phyloP scores from a whole-genome alignment of 2,329 filamentous ascomycete genomes.

The Colletotrichum neosansevieriae region DNA sequence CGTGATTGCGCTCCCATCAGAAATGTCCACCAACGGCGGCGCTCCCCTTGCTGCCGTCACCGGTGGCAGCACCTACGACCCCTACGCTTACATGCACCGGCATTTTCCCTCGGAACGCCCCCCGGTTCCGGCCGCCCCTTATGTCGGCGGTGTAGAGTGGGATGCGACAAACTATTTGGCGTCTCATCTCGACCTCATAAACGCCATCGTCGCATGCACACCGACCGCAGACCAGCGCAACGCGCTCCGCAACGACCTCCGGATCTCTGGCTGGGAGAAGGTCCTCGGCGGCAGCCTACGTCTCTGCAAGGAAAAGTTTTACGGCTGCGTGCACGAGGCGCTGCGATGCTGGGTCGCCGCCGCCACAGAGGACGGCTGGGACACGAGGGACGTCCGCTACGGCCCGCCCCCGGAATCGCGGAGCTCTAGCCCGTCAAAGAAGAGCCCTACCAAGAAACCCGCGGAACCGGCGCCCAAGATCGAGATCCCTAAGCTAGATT shows the following conservation, averaged over 20 bases:
- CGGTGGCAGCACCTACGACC: constrained; percentile 49
- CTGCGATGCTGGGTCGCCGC: constrained; percentile 92
- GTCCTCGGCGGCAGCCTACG: constrained; percentile 86
- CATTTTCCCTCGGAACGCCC: constrained; percentile 89
- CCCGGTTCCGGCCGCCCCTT: constrained; percentile 92
- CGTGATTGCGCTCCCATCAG: constrained; percentile 76
- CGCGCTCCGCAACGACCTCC: constrained; percentile 79
- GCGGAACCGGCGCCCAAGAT: constrained; percentile 70
- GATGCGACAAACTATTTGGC: constrained; percentile 97
- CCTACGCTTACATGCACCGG: constrained; percentile 71
- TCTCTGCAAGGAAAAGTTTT: constrained; percentile 98
- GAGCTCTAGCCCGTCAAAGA: constrained; percentile 61
- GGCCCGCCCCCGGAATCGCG: constrained; percentile 65
- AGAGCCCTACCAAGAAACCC: constrained; percentile 53
- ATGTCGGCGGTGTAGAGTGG: constrained; percentile 98
- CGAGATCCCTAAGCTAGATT: constrained; percentile 69
- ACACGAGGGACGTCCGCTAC: constrained; percentile 82
- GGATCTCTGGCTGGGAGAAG: constrained; percentile 90
- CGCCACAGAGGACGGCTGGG: constrained; percentile 89
- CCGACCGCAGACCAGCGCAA: constrained; percentile 80
- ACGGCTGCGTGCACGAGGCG: constrained; percentile 89
- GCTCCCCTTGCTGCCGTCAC: constrained; percentile 46
- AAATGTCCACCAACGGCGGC: constrained; percentile 50
- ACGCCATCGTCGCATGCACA: constrained; percentile 87
- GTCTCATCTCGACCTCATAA: constrained; percentile 91